phyloP scores from a whole-genome alignment of 1,139 yeast species.

The Suzukiozyma palmioleophila region DNA sequence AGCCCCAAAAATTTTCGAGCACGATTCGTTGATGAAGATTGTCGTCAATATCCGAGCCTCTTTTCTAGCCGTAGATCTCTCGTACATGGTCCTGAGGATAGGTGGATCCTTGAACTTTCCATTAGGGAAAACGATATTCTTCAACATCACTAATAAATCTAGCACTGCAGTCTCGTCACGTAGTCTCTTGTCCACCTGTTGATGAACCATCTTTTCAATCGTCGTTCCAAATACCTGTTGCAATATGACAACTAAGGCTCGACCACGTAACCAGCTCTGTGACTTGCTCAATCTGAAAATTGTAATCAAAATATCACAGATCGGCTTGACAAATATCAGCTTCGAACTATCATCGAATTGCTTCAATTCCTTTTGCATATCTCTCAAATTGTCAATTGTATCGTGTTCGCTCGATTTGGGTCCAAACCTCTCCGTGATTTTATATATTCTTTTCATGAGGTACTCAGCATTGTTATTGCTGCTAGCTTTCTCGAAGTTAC shows the following conservation, averaged over 20 bases:
- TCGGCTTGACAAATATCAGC: slow-evolving; percentile 63
- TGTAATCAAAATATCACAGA: slow-evolving; percentile 70
- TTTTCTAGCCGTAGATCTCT: slow-evolving; percentile 48
- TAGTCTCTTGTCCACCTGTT: slow-evolving; percentile 27
- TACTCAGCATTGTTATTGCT: slow-evolving; percentile 22
- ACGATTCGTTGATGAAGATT: slow-evolving; percentile 56
- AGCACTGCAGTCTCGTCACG: slow-evolving; percentile 48
- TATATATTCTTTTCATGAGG: slow-evolving; percentile 42
- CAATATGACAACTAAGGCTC: slow-evolving; percentile 74
- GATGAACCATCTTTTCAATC: slow-evolving; percentile 65
- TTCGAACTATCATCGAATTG: slow-evolving; percentile 31
- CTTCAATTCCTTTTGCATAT: slow-evolving; percentile 40
- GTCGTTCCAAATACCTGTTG: slow-evolving; percentile 90
- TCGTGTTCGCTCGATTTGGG: slow-evolving; percentile 8
- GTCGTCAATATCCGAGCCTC: slow-evolving; percentile 60
- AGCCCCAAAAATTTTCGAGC: slow-evolving; percentile 73
- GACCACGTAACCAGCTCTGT: slow-evolving; percentile 76
- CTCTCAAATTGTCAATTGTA: slow-evolving; percentile 30
- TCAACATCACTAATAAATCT: slow-evolving; percentile 39
- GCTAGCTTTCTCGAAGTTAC: slow-evolving; percentile 24
- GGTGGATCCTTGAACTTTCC: slow-evolving; percentile 50
- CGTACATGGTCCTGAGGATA: slow-evolving; percentile 43
- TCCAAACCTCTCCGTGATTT: slow-evolving; percentile 30
- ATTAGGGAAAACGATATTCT: slow-evolving; percentile 59
- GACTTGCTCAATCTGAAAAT: slow-evolving; percentile 66